A percentile compares a stretch with the other conserved stretches of the same genome.
Evolutionary conservation across 169 alveolate genomes (phyloP).

Genomic region (Eimeria acervulina): DNA sequence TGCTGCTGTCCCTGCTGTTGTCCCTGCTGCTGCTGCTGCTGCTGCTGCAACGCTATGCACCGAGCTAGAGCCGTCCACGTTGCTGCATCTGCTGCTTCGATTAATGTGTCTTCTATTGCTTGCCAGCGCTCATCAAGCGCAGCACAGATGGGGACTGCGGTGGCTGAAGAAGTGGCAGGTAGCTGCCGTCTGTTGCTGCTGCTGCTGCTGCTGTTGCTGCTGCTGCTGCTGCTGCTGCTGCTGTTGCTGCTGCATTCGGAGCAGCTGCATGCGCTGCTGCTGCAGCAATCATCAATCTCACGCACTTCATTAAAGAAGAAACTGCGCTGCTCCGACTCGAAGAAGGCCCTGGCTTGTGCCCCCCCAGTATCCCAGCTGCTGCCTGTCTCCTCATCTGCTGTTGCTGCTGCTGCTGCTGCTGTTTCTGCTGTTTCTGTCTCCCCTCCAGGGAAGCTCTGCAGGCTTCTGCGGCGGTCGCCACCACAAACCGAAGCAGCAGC

Average conservation of each 20-base stretch:
- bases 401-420: constrained; percentile 22
- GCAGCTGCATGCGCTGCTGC: constrained; percentile 33
- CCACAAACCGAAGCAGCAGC: constrained; percentile 57
- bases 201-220: constrained; percentile 39
- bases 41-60: constrained; percentile 36
- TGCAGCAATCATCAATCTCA: constrained; percentile 63
- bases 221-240: constrained; percentile 70
- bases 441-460: background rate
- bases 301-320: constrained; percentile 36
- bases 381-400: constrained; percentile 66
- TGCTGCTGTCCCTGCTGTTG: constrained; percentile 35
- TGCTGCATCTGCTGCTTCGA: constrained; percentile 79
- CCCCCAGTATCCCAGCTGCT: constrained; percentile 61
- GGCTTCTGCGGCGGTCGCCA: constrained; percentile 5
- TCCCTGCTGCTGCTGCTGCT: constrained; percentile 57
- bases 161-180: constrained; percentile 48
- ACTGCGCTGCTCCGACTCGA: constrained; percentile 59
- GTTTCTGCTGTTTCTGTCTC: background rate
- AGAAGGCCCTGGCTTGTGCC: constrained; percentile 64
- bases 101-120: constrained; percentile 60
- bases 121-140: constrained; percentile 78
- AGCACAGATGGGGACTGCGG: constrained; percentile 70
- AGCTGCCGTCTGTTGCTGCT: constrained; percentile 36
- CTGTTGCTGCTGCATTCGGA: constrained; percentile 21
- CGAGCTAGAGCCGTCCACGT: constrained; percentile 62